phyloP scores from a whole-genome alignment of 2,329 filamentous ascomycete genomes.

The Teratosphaeria epicoccoides region DNA sequence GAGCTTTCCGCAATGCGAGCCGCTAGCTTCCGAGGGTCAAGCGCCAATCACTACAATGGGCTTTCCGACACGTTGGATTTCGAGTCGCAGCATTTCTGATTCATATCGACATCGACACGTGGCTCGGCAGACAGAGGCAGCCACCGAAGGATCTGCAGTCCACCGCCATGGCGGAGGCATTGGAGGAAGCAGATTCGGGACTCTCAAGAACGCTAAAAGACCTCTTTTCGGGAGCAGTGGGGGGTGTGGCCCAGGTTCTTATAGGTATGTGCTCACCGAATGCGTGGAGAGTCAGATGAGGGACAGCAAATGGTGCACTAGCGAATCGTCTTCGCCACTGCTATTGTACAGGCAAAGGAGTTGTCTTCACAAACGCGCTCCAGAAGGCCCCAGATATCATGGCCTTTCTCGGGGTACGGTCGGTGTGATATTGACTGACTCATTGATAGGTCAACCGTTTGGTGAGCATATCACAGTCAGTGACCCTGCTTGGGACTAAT shows the following conservation, averaged over 20 bases:
- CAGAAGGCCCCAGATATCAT: neutral
- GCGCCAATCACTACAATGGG: too few species aligned
- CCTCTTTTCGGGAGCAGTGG: constrained; percentile 78
- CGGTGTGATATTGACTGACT: constrained; percentile 2
- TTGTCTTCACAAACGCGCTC: neutral
- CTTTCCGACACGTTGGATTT: too few species aligned
- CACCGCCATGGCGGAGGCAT: constrained; percentile 2
- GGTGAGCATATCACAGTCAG: constrained; percentile 35
- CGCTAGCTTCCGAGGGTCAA: too few species aligned
- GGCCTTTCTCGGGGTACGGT: neutral
- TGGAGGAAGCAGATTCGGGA: constrained; percentile 2
- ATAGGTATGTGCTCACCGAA: constrained; percentile 53
- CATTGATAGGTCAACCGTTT: constrained; percentile 50
- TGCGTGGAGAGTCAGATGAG: neutral
- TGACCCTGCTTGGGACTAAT: neutral
- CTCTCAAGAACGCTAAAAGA: constrained; percentile 57
- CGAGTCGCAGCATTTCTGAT: too few species aligned
- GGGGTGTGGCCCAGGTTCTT: constrained; percentile 87
- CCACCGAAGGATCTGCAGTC: neutral
- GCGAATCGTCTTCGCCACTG: too few species aligned
- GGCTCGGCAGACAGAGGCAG: too few species aligned
- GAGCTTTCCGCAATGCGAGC: too few species aligned
- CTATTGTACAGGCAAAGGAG: constrained; percentile 1
- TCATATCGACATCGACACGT: too few species aligned
- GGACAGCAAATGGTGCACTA: neutral